phyloP scores from a whole-genome alignment of 2,329 filamentous ascomycete genomes.

The Zopfia rhizophila region DNA sequence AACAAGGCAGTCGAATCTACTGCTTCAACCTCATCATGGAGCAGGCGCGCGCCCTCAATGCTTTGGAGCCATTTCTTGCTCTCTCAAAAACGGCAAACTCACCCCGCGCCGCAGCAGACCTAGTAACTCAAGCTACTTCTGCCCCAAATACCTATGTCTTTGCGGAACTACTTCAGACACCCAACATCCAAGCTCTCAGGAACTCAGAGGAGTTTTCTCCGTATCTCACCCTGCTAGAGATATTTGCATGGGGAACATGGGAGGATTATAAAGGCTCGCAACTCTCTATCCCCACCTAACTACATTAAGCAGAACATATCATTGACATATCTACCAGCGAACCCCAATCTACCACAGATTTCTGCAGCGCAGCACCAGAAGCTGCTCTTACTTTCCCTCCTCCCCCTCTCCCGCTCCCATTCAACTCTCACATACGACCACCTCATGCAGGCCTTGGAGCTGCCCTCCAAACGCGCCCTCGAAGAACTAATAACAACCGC shows the following conservation, averaged over 20 bases:
- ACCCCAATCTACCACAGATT: conserved; percentile 74
- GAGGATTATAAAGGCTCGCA: conserved; percentile 72
- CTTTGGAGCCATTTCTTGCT: conserved; percentile 83
- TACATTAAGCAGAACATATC: background rate
- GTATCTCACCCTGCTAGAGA: conserved; percentile 78
- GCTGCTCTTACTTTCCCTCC: conserved; percentile 88
- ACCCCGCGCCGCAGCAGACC: conserved; percentile 83
- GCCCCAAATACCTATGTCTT: conserved; percentile 91
- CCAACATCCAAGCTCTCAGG: conserved; percentile 79
- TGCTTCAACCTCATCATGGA: conserved; percentile 66
- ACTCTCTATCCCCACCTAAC: background rate
- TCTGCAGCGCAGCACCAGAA: conserved; percentile 80
- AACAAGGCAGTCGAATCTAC: conserved; percentile 1
- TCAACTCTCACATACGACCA: conserved; percentile 74
- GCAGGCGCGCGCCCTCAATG: conserved; percentile 71
- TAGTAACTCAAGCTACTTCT: conserved; percentile 89
- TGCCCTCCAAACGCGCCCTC: conserved; percentile 74
- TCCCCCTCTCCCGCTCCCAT: conserved; percentile 79
- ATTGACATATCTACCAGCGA: conserved; percentile 23
- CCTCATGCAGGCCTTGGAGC: conserved; percentile 73
- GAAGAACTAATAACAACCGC: conserved; percentile 88
- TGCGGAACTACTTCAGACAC: conserved; percentile 85
- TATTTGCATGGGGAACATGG: conserved; percentile 95
- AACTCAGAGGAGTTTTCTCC: conserved; percentile 69
- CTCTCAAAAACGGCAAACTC: conserved; percentile 88